Conservation (phyloP, 2,329 filamentous ascomycete genomes). For the Aspergillus melleus region DNA sequence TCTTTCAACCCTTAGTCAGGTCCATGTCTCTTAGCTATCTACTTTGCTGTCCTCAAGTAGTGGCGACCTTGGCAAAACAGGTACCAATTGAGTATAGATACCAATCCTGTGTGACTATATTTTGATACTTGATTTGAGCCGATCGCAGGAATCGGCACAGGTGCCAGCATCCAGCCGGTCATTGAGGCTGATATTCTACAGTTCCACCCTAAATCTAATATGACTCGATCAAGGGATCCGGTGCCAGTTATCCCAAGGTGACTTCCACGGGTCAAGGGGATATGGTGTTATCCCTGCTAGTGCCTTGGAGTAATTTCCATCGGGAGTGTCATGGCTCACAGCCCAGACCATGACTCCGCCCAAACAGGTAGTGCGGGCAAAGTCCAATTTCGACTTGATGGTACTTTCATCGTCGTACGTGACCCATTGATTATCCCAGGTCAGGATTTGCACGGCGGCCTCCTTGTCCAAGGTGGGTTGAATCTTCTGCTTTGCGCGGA, state of each 20-base stretch:
- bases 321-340: conserved; percentile 8
- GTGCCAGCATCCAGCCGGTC: neutral
- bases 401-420: conserved; percentile 37
- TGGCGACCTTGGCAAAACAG: neutral
- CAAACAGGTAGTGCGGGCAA: conserved; percentile 31
- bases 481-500: conserved; percentile 20
- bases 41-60: too few relatives aligned
- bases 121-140: neutral
- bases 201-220: too few relatives aligned
- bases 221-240: too few relatives aligned
- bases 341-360: conserved; percentile 28
- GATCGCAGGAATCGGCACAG: neutral
- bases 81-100: neutral
- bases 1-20: too few relatives aligned
- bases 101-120: neutral
- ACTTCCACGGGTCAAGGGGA: neutral
- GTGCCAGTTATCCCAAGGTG: too few relatives aligned
- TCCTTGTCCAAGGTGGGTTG: conserved; percentile 17
- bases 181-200: neutral
- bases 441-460: conserved; percentile 29
- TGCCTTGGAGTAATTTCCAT: conserved; percentile 2
- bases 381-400: conserved; percentile 33
- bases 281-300: neutral
- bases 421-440: conserved; percentile 32
- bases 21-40: too few relatives aligned